phyloP scores from a whole-genome alignment of 257 asterid species.

The Haberlea rhodopensis region DNA sequence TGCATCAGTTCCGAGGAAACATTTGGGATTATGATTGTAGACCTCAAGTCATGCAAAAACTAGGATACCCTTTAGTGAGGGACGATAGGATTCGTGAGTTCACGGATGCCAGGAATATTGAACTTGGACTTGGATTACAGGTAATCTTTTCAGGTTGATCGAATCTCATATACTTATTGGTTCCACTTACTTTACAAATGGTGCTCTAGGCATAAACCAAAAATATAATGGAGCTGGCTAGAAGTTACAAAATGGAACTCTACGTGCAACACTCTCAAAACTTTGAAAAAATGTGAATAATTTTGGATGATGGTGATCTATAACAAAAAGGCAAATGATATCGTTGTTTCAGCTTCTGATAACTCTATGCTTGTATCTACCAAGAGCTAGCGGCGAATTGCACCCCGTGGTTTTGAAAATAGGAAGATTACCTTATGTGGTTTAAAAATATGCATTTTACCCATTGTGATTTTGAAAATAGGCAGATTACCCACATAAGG shows the following conservation, averaged over 20 bases:
- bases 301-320: too few relatives aligned
- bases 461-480: too few relatives aligned
- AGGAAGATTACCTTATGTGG: too few relatives aligned
- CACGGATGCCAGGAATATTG: constrained; percentile 91
- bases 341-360: not conserved
- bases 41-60: constrained; percentile 76
- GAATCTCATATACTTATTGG: not conserved
- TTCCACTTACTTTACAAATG: not conserved
- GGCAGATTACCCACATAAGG: too few relatives aligned
- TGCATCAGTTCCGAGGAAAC: constrained; percentile 97
- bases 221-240: not conserved
- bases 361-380: too few relatives aligned
- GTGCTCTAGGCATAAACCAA: not conserved
- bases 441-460: too few relatives aligned
- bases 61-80: constrained; percentile 77
- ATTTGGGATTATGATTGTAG: constrained; percentile 90
- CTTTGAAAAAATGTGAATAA: not conserved
- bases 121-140: constrained; percentile 98
- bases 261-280: not conserved
- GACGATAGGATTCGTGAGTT: constrained; percentile 77
- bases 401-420: too few relatives aligned
- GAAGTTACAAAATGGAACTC: not conserved
- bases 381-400: too few relatives aligned
- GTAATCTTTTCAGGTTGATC: constrained; percentile 34
- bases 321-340: not conserved